A percentile compares a stretch with the other conserved stretches of the same genome.
Conservation (phyloP, 257 asterid species). For the Fraxinus pennsylvanica region DNA sequence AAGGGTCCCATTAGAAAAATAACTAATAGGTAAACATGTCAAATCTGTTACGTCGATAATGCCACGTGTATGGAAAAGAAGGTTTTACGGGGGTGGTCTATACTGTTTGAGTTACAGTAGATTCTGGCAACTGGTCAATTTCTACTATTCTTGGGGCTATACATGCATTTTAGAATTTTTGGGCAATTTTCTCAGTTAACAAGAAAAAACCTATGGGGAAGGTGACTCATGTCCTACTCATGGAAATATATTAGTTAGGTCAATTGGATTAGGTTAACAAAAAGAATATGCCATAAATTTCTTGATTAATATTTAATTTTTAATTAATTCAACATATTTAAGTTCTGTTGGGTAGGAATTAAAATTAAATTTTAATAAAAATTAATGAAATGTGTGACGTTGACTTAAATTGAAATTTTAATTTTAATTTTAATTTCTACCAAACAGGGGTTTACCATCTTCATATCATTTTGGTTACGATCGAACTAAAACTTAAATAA, state of each 20-base stretch:
- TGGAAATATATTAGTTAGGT: neutral
- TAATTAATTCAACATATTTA: no score
- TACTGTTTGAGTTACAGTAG: neutral
- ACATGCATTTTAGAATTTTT: neutral
- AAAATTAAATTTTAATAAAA: no score
- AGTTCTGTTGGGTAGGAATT: no score
- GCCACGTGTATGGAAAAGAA: conserved; percentile 11
- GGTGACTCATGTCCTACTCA: neutral
- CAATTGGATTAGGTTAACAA: neutral
- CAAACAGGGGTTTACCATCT: no score
- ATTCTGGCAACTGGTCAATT: neutral
- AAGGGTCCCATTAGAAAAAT: neutral
- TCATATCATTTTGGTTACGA: no score
- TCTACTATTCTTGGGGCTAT: neutral
- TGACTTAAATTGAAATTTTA: no score
- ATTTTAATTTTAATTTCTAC: no score
- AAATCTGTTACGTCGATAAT: neutral
- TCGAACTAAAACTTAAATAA: no score
- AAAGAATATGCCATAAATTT: no score
- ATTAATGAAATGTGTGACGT: no score
- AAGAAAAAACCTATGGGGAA: neutral
- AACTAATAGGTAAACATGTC: neutral
- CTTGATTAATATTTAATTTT: no score
- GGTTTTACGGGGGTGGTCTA: neutral
- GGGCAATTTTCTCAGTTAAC: neutral